Base-by-base conservation (phyloP, 352 stramenopile genomes). In the Phytopythium boreale region DNA sequence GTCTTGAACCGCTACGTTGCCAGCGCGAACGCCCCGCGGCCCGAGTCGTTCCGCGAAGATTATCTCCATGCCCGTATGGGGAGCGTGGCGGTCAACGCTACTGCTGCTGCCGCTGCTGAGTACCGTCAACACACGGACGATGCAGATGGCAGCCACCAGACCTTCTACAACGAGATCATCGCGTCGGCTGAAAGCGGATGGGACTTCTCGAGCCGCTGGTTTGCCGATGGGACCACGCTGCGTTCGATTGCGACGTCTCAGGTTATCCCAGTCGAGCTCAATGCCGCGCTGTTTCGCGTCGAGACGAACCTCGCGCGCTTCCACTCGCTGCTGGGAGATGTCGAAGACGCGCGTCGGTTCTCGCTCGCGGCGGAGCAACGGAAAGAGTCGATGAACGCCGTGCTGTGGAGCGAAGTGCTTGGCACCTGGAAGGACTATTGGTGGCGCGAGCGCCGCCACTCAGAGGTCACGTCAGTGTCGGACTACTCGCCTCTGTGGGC, bases 191-290 rank as follows among this genome's bases (percentile, higher is more conserved):
- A 96, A 70, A 95, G 84, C n/a, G 90, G 90, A 1, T 97, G 90
- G 90, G 90, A 97, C 67, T 97, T 97, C 58, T 92, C 78, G 62
- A 95, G 84, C 57, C 84, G 90, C 24, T 97, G 90, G 90, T 59
- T 96, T 87, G 43, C 70, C 74, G 2, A 87, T 94, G 71, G 86
- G 61, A 81, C 79, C 22, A 92, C 93, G 67, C 29, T 34, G 29
- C 29, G 29, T 3, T 34, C 29, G 29, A 34, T 34, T 7, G 51
- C 72, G 36, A 95, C 87, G n/a, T 74, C 77, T 34, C 75, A 67
- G 5, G 71, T 97, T 36, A 64, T 97, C 51, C 88, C 90, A 14
- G 87, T 91, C 17, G 90, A 97, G 61, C 71, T 97, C 24, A 97
- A 97, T 61, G 67, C 84, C 39, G 85, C 95, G 58, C 64, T 97